Conservation (phyloP, 1,284 basidiomycete species). For the Ceratobasidium sp. region DNA sequence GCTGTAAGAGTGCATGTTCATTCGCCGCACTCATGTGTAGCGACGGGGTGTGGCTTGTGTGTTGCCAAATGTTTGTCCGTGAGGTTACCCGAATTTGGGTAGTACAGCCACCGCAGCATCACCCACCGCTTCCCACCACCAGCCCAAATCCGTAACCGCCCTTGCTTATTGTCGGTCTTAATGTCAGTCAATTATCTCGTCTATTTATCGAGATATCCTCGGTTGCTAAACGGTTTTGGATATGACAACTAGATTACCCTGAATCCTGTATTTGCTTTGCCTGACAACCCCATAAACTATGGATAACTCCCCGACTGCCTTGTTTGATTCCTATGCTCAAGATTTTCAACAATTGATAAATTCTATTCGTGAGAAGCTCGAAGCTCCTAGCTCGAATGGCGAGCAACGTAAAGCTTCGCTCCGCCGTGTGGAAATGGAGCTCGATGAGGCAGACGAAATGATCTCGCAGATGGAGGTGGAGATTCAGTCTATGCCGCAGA, state of each 20-base stretch:
- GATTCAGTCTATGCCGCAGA: constrained; percentile 94
- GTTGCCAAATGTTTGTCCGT: background rate
- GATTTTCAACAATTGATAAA: constrained; percentile 81
- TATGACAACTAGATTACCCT: background rate
- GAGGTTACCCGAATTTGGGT: background rate
- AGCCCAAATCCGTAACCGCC: background rate
- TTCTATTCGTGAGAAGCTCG: constrained; percentile 76
- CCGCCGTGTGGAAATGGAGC: constrained; percentile 91
- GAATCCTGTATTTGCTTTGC: background rate
- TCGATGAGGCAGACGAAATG: constrained; percentile 99
- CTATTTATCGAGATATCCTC: background rate
- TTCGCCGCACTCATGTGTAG: background rate
- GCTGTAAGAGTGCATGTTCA: background rate
- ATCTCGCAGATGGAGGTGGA: constrained; percentile 99
- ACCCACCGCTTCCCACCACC: constrained; percentile 21
- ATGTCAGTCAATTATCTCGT: background rate
- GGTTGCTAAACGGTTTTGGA: background rate
- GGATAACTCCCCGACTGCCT: constrained; percentile 81
- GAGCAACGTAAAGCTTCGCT: constrained; percentile 88
- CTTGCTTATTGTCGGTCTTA: constrained; percentile 4
- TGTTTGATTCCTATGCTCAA: constrained; percentile 85
- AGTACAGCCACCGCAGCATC: constrained; percentile 29
- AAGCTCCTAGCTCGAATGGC: constrained; percentile 66
- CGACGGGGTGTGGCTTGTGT: background rate
- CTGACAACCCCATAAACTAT: constrained; percentile 58